Conservation (phyloP, 2,329 filamentous ascomycete species). For the Sporothrix curviconia region DNA sequence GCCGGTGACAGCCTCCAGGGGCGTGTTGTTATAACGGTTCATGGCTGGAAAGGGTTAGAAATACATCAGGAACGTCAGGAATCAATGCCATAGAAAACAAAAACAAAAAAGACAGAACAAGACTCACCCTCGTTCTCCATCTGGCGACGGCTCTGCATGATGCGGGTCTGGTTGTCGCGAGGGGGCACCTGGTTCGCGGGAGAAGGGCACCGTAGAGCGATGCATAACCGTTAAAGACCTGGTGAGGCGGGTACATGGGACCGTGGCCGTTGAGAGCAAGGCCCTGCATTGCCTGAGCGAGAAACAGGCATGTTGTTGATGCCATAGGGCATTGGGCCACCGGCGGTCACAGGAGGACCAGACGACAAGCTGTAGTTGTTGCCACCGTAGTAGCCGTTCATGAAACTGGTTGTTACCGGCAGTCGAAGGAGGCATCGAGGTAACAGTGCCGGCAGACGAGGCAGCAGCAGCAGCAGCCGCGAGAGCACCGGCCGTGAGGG, state of each 20-base stretch:
- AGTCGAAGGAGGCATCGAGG: constrained; percentile 15
- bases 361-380: constrained; percentile 16
- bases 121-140: constrained; percentile 63
- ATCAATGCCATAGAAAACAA: constrained; percentile 5
- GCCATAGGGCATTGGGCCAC: constrained; percentile 29
- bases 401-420: constrained; percentile 23
- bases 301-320: constrained; percentile 48
- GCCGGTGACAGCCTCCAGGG: constrained; percentile 71
- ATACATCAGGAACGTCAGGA: too few relatives aligned
- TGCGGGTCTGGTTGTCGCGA: constrained; percentile 68
- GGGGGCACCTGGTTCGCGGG: constrained; percentile 30
- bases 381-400: constrained; percentile 25
- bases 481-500: constrained; percentile 18
- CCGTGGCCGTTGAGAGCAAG: constrained; percentile 47
- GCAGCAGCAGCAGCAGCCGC: constrained; percentile 24
- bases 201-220: constrained; percentile 40
- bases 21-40: constrained; percentile 76
- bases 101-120: neutral
- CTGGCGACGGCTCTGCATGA: constrained; percentile 68
- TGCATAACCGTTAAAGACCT: constrained; percentile 53
- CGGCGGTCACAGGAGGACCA: constrained; percentile 7
- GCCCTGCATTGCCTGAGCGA: constrained; percentile 62
- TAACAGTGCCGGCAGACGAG: constrained; percentile 17
- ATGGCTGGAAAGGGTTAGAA: constrained; percentile 45
- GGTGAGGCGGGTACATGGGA: constrained; percentile 47